Evolutionary conservation across 768 basidiomycete species (phyloP).

Genomic region (Collybia mongolica): DNA sequence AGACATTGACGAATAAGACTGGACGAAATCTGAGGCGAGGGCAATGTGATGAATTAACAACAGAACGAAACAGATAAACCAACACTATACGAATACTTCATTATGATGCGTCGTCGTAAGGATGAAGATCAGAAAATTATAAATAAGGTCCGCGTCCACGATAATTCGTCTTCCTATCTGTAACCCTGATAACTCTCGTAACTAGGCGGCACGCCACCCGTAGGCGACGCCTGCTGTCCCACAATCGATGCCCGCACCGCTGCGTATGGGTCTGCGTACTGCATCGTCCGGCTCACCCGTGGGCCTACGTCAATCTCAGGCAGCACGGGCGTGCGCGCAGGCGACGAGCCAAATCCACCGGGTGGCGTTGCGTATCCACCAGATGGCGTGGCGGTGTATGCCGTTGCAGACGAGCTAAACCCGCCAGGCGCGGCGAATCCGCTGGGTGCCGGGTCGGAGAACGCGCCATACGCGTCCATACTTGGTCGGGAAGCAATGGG

Average conservation of each 20-base stretch:
- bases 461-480: slow-evolving; percentile 89
- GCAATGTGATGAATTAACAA: neutral
- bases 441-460: slow-evolving; percentile 81
- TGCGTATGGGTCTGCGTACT: slow-evolving; percentile 88
- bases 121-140: neutral
- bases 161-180: slow-evolving; percentile 26
- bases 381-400: neutral
- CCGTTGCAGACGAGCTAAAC: neutral
- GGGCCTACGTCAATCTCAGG: slow-evolving; percentile 45
- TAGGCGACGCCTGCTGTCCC: slow-evolving; percentile 24
- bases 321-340: slow-evolving; percentile 24
- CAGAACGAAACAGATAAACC: neutral
- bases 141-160: neutral
- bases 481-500: slow-evolving; percentile 52
- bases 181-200: slow-evolving; percentile 57
- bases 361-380: slow-evolving; percentile 36
- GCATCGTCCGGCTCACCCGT: slow-evolving; percentile 86
- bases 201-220: slow-evolving; percentile 36
- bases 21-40: too few relatives aligned
- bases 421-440: slow-evolving; percentile 52
- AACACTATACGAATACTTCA: neutral
- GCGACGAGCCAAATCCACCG: slow-evolving; percentile 47
- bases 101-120: neutral
- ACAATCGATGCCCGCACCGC: slow-evolving; percentile 67
- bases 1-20: too few relatives aligned